These are phyloP conservation scores for Neoboletus brunneissimus DNA, from an alignment of 768 basidiomycete species.

Conservation along the genomic window DNA sequence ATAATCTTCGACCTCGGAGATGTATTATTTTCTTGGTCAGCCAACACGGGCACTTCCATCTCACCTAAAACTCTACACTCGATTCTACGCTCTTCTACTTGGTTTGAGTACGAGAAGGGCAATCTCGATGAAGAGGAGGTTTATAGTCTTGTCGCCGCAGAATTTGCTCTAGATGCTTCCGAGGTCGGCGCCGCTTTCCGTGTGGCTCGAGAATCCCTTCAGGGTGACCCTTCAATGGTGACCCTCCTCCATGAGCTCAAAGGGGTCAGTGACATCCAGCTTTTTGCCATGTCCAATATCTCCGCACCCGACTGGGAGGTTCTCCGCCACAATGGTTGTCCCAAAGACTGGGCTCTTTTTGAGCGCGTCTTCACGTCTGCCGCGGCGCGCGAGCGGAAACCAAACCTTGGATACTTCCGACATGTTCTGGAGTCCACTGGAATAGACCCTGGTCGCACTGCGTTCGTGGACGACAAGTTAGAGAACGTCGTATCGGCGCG, in stretches of 20 bases:
- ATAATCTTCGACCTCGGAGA: too few relatives aligned
- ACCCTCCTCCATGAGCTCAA: constrained; percentile 17
- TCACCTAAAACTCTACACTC: too few relatives aligned
- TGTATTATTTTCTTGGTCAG: too few relatives aligned
- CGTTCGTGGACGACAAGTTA: constrained; percentile 24
- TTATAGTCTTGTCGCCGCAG: neutral
- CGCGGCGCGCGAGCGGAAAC: constrained; percentile 17
- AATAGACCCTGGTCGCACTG: constrained; percentile 19
- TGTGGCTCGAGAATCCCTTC: constrained; percentile 7
- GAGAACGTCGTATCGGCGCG: constrained; percentile 21
- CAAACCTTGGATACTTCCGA: constrained; percentile 19
- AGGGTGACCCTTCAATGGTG: constrained; percentile 14
- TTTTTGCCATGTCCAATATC: constrained; percentile 25
- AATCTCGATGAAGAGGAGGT: too few relatives aligned
- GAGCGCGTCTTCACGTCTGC: constrained; percentile 22
- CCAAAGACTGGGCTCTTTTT: constrained; percentile 21
- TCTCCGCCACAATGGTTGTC: constrained; percentile 8
- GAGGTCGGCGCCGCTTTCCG: constrained; percentile 12
- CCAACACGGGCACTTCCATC: too few relatives aligned
- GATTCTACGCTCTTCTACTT: too few relatives aligned
- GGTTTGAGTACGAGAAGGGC: too few relatives aligned
- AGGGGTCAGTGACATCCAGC: neutral
- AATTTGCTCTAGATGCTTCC: constrained; percentile 17
- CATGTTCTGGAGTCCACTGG: constrained; percentile 16
- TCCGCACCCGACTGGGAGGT: constrained; percentile 22